Evolutionary conservation across 2,329 filamentous ascomycete genomes (phyloP), one percentile per base, ranked within the genome.

Genomic region (Fusarium luffae): DNA sequence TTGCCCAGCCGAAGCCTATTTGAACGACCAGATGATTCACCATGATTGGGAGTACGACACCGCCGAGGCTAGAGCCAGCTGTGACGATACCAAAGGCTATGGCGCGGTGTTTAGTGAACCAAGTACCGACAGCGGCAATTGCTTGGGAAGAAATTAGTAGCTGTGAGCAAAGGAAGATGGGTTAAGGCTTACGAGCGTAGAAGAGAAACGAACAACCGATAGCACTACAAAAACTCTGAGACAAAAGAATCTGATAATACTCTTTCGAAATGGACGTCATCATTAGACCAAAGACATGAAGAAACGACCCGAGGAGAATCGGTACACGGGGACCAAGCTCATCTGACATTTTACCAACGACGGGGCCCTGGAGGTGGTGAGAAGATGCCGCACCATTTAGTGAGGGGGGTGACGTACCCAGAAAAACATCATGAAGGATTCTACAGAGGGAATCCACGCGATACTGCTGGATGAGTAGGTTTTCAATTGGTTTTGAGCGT

Each of bases 301-400:
- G 75, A 48, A 89, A 80, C 0, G 83, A 85, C 8, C 88, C 88
- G 18, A 78, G 72, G 0, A 87, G 44, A 1, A 90, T 75, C 0
- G 92, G 79, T 41, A 80, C 83, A n/a, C 85, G 84, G 0, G 90
- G 88, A 0, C 90, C 90, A 59, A 88, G 86, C 59, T 84, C 86
- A 72, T 93, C 91, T 68, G 85, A 91, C 2, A 90, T 66, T 28
- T 83, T 84, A 1, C 90, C 90, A 16, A 89, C 84, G 10, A 92
- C 71, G 0, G 89, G 88, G 0, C 89, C 89, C 67, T 85, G 1
- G 3, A 2, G 6, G 3, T 13, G 9, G 7, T 28, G 2, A 12
- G 8, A 10, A 56, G 4, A 14, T 30, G 28, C 28, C 28, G 28
- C 13, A 30, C 12, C 28, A 30, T 30, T 30, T 30, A 14, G 0